Evolutionary conservation across 208 protist species (phyloP), one percentile per base, ranked within the genome.

Genomic region (Trypanosoma vivax): DNA sequence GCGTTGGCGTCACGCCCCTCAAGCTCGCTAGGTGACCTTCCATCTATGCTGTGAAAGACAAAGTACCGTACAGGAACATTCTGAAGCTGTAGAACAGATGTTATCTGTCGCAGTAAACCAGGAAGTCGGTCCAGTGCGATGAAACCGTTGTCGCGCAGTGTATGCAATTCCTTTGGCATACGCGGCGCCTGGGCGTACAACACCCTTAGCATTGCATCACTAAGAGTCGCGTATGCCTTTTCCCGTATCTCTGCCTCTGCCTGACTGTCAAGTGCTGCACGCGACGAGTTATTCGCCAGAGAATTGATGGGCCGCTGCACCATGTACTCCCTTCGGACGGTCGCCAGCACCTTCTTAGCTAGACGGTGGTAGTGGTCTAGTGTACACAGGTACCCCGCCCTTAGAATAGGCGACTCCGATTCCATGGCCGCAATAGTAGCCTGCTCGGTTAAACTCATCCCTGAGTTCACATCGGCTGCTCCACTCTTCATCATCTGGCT

Each of bases 41-140:
- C 76, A 3, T 60, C 67, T 18, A 80, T 76, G 65, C 74, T 88
- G 67, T 92, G 84, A 39, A 92, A 63, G 5, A 92, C 80, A 63
- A 92, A 92, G 51, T 80, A 74, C 2, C 84, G 73, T 23, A 92
- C 84, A 19, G 84, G 84, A 9, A 92, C 45, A 29, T 47, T 58
- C 39, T 79, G 74, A 14, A 92, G 62, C 56, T 83, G 76, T 27
- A 92, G 65, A 10, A 66, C 59, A 16, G 73, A 70, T 31, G 69
- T 61, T 3, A 80, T 77, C 11, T 72, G 71, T 35, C 77, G 63
- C 55, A 87, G 57, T 30, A 92, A 62, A 3, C 61, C 78, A 9
- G 80, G 72, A 43, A 88, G 53, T 10, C 77, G 70, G 25, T 86
- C 84, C 1, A 92, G 56, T 2, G 84, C 84, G 34, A 92, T 58